These are phyloP conservation scores for Vicia sativa DNA, from an alignment of 306 rosid genomes.

Conservation along the genomic window DNA sequence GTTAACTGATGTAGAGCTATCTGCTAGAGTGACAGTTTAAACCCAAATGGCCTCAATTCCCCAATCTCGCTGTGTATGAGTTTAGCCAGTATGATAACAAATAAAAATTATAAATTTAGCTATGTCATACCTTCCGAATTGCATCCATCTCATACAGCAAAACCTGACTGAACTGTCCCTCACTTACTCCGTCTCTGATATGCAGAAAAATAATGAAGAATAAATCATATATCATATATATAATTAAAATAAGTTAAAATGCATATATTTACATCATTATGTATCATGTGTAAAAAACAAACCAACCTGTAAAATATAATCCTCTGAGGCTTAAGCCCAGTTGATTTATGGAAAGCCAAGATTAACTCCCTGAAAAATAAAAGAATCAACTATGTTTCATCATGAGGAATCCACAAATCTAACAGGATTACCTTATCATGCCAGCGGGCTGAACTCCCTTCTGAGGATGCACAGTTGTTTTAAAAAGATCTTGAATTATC, in stretches of 20 bases:
- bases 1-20: background rate
- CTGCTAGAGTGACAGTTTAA: background rate
- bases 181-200: constrained; percentile 87
- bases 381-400: background rate
- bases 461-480: constrained; percentile 18
- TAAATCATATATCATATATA: background rate
- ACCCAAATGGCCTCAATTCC: background rate
- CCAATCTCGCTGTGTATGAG: background rate
- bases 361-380: constrained; percentile 58
- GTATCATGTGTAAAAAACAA: background rate
- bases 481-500: constrained; percentile 72
- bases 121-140: constrained; percentile 60
- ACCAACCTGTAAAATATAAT: constrained; percentile 81
- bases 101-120: background rate
- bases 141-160: constrained; percentile 81
- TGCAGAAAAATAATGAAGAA: constrained; percentile 9
- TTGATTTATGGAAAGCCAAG: constrained; percentile 45
- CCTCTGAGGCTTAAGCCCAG: constrained; percentile 48
- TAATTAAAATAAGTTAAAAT: background rate
- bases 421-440: constrained; percentile 58
- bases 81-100: background rate
- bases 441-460: constrained; percentile 58
- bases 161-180: constrained; percentile 81
- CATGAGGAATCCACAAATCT: background rate
- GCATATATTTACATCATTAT: background rate